These are phyloP conservation scores for Aspergillus intermedius DNA, from an alignment of 2,329 filamentous ascomycete genomes.

Conservation along the genomic window DNA sequence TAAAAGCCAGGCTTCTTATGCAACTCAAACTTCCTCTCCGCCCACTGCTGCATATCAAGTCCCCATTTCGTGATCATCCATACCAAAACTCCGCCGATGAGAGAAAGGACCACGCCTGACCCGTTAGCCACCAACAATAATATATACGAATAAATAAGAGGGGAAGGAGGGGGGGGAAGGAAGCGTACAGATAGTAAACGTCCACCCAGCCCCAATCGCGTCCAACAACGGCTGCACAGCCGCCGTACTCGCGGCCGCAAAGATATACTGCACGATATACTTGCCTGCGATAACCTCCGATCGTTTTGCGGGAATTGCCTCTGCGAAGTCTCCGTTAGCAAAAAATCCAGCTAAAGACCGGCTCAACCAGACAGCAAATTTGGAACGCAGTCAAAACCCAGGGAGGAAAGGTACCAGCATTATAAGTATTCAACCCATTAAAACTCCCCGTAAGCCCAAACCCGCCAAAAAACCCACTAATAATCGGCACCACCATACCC, in stretches of 20 bases:
- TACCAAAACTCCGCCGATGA: conserved; percentile 23
- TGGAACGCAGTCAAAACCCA: too few species aligned
- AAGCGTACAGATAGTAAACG: conserved; percentile 59
- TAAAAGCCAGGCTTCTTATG: conserved; percentile 8
- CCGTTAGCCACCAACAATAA: background rate
- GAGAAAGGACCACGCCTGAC: conserved; percentile 22
- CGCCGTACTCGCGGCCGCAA: conserved; percentile 63
- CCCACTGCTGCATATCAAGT: conserved; percentile 29
- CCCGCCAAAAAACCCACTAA: conserved; percentile 66
- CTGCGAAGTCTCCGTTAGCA: conserved; percentile 8
- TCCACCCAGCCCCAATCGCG: conserved; percentile 71
- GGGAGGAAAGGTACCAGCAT: conserved; percentile 20
- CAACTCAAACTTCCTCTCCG: conserved; percentile 18
- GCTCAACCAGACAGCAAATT: too few species aligned
- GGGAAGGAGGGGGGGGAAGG: background rate
- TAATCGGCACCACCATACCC: conserved; percentile 55
- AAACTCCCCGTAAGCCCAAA: conserved; percentile 68
- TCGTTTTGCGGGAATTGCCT: conserved; percentile 43
- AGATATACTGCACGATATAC: conserved; percentile 70
- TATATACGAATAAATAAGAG: conserved; percentile 36
- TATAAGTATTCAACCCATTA: conserved; percentile 67
- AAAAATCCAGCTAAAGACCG: too few species aligned
- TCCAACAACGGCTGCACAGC: conserved; percentile 66
- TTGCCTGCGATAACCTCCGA: conserved; percentile 74
- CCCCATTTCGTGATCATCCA: conserved; percentile 25